phyloP scores from a whole-genome alignment of 1,139 yeast genomes.

The Saccharomyces hybrid region DNA sequence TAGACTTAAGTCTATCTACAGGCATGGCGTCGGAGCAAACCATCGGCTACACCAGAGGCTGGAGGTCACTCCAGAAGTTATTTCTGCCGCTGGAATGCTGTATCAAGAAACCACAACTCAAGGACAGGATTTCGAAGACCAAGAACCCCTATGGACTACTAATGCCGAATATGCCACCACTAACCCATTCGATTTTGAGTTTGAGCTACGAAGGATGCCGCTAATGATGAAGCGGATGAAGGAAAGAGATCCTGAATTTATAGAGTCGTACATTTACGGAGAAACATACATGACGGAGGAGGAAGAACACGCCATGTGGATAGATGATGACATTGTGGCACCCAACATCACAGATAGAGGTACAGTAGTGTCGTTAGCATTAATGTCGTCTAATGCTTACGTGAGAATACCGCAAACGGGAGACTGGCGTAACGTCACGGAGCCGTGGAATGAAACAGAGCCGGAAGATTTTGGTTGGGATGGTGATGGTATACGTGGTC shows the following conservation, averaged over 20 bases:
- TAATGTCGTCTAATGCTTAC: conserved; percentile 88
- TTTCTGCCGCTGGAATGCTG: neutral
- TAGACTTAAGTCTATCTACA: conserved; percentile 13
- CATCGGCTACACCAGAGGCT: conserved; percentile 10
- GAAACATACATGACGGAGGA: conserved; percentile 39
- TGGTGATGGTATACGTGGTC: conserved; percentile 80
- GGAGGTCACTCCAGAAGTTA: neutral
- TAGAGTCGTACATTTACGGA: conserved; percentile 53
- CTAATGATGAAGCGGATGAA: conserved; percentile 41
- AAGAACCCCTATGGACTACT: conserved; percentile 21
- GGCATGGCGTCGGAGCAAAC: conserved; percentile 17
- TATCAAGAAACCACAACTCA: neutral
- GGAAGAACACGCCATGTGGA: conserved; percentile 39
- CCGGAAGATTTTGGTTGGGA: conserved; percentile 71
- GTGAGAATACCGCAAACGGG: conserved; percentile 68
- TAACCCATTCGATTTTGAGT: conserved; percentile 23
- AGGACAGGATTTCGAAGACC: conserved; percentile 7
- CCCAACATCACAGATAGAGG: conserved; percentile 73
- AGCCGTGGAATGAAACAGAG: conserved; percentile 42
- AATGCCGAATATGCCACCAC: conserved; percentile 13
- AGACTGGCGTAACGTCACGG: conserved; percentile 82
- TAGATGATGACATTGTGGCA: conserved; percentile 40
- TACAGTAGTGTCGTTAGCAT: conserved; percentile 68
- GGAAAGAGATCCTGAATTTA: conserved; percentile 54
- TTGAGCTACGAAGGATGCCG: conserved; percentile 12